A percentile compares a stretch with the other conserved stretches of the same genome.
These are phyloP conservation scores for Colletotrichum salicis DNA, from an alignment of 2,329 filamentous ascomycete species.

Conservation along the genomic window DNA sequence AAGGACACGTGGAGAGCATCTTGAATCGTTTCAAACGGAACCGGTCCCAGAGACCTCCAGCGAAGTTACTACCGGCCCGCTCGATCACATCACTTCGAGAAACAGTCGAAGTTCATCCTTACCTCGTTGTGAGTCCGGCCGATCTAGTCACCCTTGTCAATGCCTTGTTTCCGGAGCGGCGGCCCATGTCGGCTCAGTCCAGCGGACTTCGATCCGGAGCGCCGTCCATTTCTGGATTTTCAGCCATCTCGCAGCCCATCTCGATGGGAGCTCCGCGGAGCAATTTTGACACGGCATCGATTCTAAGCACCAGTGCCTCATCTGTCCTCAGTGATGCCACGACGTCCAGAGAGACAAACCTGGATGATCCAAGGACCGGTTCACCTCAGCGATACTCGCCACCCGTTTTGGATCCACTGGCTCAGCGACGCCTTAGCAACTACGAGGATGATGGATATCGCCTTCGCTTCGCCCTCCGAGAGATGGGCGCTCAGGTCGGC, in stretches of 20 bases:
- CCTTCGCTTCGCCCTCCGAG: constrained; percentile 74
- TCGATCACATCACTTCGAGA: constrained; percentile 79
- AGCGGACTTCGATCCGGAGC: constrained; percentile 73
- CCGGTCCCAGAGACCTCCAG: constrained; percentile 57
- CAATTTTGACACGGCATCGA: constrained; percentile 73
- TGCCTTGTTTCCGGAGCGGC: constrained; percentile 81
- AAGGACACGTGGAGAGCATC: constrained; percentile 77
- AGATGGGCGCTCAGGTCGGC: constrained; percentile 75
- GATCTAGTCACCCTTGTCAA: constrained; percentile 85
- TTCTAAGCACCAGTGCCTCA: constrained; percentile 78
- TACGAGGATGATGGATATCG: constrained; percentile 74
- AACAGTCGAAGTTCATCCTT: constrained; percentile 82
- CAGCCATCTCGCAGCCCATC: constrained; percentile 73
- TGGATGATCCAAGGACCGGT: constrained; percentile 64
- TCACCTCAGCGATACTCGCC: constrained; percentile 67
- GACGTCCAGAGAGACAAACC: constrained; percentile 71
- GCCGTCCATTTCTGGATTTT: constrained; percentile 76
- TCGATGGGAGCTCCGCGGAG: constrained; percentile 67
- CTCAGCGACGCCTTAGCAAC: constrained; percentile 57
- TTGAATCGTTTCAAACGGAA: constrained; percentile 70
- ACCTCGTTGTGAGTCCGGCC: constrained; percentile 80
- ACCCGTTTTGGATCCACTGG: constrained; percentile 56
- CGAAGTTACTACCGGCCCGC: constrained; percentile 75
- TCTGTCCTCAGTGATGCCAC: constrained; percentile 77
- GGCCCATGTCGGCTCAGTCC: constrained; percentile 71